Evolutionary conservation across 371 early-diverging fungal species (phyloP).

Genomic region (Mortierella sp.): DNA sequence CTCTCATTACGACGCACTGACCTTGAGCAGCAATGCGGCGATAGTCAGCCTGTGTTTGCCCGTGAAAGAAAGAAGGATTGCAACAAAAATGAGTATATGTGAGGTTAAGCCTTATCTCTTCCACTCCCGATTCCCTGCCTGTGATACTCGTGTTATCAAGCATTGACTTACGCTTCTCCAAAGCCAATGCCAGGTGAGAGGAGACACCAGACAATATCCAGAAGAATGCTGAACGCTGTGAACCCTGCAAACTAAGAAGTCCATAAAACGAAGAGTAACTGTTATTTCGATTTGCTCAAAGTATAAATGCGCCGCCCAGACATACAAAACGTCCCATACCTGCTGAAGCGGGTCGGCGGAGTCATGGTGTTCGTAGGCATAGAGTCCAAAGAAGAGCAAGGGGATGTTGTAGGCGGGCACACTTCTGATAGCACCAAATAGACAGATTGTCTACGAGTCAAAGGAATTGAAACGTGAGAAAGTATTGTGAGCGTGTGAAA

Average conservation of each 20-base stretch:
- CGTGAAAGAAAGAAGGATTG: neutral
- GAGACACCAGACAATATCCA: constrained; percentile 49
- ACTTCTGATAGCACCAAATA: constrained; percentile 44
- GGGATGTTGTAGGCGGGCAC: constrained; percentile 58
- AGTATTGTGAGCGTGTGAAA: neutral
- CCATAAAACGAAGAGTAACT: neutral
- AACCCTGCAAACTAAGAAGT: constrained; percentile 46
- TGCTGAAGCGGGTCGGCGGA: constrained; percentile 51
- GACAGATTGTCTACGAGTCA: constrained; percentile 34
- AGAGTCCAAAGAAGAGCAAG: constrained; percentile 50
- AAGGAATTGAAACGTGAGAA: neutral
- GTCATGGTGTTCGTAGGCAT: constrained; percentile 54
- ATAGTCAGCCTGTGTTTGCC: constrained; percentile 39
- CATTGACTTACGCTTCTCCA: constrained; percentile 42
- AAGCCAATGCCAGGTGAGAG: constrained; percentile 37
- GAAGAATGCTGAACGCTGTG: constrained; percentile 48
- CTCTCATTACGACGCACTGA: constrained; percentile 19
- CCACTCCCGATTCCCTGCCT: neutral
- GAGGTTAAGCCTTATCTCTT: neutral
- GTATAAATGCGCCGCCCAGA: neutral
- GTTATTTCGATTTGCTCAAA: neutral
- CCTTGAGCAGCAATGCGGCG: constrained; percentile 42
- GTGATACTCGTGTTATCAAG: neutral
- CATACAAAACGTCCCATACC: constrained; percentile 3
- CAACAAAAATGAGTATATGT: neutral